Conservation (phyloP, 2,329 filamentous ascomycete genomes). For the Diaporthe helianthi region DNA sequence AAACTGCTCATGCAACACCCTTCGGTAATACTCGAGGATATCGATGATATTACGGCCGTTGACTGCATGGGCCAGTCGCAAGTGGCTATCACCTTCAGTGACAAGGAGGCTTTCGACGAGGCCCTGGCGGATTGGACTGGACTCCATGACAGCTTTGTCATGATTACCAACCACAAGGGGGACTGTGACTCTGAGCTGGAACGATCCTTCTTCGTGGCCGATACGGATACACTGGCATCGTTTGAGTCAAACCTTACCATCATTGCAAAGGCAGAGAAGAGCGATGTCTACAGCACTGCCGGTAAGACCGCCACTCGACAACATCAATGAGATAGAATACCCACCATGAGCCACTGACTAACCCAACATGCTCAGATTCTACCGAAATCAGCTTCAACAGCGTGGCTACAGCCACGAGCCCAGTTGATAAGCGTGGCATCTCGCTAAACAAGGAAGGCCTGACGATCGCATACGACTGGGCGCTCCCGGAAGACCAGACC, state of each 20-base stretch:
- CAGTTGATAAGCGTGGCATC: conserved; percentile 36
- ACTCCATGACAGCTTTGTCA: conserved; percentile 37
- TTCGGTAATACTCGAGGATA: conserved; percentile 38
- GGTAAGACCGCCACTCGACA: conserved; percentile 26
- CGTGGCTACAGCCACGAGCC: conserved; percentile 30
- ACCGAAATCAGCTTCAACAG: conserved; percentile 38
- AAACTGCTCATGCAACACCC: conserved; percentile 54
- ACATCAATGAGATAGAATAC: too few species aligned
- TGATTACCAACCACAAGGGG: conserved; percentile 39
- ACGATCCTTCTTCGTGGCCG: conserved; percentile 38
- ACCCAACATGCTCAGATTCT: not conserved
- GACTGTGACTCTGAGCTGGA: conserved; percentile 37
- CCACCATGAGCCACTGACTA: not conserved
- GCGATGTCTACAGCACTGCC: conserved; percentile 38
- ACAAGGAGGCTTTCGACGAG: conserved; percentile 36
- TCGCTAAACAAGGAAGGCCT: conserved; percentile 36
- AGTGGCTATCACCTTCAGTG: conserved; percentile 42
- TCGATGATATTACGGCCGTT: conserved; percentile 60
- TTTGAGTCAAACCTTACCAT: conserved; percentile 35
- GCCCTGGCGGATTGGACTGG: conserved; percentile 36
- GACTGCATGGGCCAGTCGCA: conserved; percentile 60
- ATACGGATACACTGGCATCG: conserved; percentile 30
- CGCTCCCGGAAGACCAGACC: conserved; percentile 35
- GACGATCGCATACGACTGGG: conserved; percentile 36
- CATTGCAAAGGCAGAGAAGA: conserved; percentile 38